phyloP scores from a whole-genome alignment of 306 rosid genomes.

The Aeschynomene evenia region DNA sequence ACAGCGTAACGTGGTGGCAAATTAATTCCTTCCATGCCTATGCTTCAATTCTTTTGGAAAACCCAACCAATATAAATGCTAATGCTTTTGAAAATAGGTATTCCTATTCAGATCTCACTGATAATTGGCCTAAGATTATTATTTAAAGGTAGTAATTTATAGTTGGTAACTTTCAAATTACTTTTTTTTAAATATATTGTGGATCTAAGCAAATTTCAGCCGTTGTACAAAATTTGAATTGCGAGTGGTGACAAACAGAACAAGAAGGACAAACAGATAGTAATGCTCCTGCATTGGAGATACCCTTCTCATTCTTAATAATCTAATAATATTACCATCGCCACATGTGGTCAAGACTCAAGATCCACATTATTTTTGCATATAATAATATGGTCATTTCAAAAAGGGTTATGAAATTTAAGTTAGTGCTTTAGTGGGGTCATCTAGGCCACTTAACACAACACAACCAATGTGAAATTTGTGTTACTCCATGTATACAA shows the following conservation, averaged over 20 bases:
- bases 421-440: slow-evolving; percentile 37
- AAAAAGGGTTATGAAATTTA: slow-evolving; percentile 2
- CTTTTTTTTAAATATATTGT: slow-evolving; percentile 3
- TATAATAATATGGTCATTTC: background rate
- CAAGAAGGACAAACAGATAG: slow-evolving; percentile 26
- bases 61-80: slow-evolving; percentile 28
- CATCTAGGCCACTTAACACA: background rate
- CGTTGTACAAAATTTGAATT: slow-evolving; percentile 44
- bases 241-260: slow-evolving; percentile 1
- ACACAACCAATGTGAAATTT: too few relatives aligned
- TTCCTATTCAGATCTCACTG: too few relatives aligned
- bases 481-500: too few relatives aligned
- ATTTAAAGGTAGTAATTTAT: too few relatives aligned
- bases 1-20: background rate
- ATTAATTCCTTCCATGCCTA: background rate
- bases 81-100: too few relatives aligned
- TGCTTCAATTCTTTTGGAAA: slow-evolving; percentile 13
- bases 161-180: background rate
- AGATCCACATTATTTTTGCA: slow-evolving; percentile 21
- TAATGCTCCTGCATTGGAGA: slow-evolving; percentile 12
- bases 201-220: slow-evolving; percentile 18
- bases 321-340: too few relatives aligned
- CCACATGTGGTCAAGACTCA: background rate
- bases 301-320: too few relatives aligned
- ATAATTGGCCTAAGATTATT: too few relatives aligned